Evolutionary conservation across 768 basidiomycete species (phyloP).

Genomic region (Mycena floridula): DNA sequence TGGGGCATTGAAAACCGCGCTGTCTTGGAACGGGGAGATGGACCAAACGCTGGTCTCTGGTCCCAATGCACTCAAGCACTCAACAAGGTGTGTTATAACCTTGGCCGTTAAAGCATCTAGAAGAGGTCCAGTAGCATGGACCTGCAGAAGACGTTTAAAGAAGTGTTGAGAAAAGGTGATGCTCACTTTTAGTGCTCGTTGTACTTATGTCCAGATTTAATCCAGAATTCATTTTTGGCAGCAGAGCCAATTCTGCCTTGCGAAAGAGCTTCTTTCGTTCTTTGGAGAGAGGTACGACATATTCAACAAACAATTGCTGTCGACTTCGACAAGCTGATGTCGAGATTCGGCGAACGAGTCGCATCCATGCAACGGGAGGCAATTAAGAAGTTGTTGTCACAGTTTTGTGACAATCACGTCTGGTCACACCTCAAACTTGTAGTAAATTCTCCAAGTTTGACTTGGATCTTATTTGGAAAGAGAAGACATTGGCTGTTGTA

Average conservation of each 20-base stretch:
- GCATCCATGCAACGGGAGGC: too few species aligned
- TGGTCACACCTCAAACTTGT: too few species aligned
- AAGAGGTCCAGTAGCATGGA: neutral
- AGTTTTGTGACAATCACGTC: too few species aligned
- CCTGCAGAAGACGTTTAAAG: neutral
- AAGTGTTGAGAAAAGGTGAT: neutral
- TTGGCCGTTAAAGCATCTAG: neutral
- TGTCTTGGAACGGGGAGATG: neutral
- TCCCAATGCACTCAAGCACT: neutral
- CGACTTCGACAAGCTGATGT: too few species aligned
- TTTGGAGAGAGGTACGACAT: neutral
- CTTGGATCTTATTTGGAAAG: too few species aligned
- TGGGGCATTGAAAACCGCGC: neutral
- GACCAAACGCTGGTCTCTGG: neutral
- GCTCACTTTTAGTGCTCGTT: neutral
- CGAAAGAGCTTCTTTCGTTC: neutral
- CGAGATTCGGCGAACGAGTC: too few species aligned
- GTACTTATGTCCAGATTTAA: neutral
- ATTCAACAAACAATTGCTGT: neutral
- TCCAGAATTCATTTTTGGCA: neutral
- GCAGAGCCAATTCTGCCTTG: neutral
- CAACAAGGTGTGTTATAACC: neutral
- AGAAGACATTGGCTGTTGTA: too few species aligned
- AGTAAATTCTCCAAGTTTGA: too few species aligned
- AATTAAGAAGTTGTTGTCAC: too few species aligned